These are phyloP conservation scores for Cenchrus fungigraminus DNA, from an alignment of 176 grass and related monocot species.

Conservation along the genomic window DNA sequence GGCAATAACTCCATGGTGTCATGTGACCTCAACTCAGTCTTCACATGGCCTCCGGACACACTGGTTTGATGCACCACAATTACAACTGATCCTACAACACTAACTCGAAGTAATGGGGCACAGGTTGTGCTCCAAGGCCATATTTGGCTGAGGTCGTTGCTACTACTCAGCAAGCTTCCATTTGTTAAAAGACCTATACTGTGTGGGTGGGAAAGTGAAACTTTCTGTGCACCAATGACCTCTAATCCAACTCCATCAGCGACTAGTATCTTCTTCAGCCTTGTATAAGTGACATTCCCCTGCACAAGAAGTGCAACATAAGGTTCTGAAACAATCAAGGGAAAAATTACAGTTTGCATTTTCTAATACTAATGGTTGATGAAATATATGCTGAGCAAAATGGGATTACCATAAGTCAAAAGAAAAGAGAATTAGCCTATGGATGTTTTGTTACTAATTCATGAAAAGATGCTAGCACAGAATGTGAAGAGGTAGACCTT, in stretches of 20 bases:
- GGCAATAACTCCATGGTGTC: constrained; percentile 64
- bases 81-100: constrained; percentile 59
- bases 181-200: constrained; percentile 83
- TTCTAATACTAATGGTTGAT: neutral
- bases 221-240: constrained; percentile 70
- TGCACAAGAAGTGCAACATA: constrained; percentile 48
- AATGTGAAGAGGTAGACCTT: neutral
- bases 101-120: constrained; percentile 60
- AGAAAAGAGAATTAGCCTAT: neutral
- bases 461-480: constrained; percentile 14
- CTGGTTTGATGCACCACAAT: constrained; percentile 51
- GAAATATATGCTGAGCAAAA: constrained; percentile 22
- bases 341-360: neutral
- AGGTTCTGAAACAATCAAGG: constrained; percentile 33
- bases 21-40: constrained; percentile 45
- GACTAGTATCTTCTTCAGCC: constrained; percentile 71
- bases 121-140: constrained; percentile 62
- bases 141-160: constrained; percentile 45
- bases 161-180: constrained; percentile 62
- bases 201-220: constrained; percentile 70
- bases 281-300: constrained; percentile 65
- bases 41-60: constrained; percentile 43
- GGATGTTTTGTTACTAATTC: neutral
- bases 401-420: neutral
- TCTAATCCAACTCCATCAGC: constrained; percentile 61